Evolutionary conservation across 306 rosid species (phyloP), one percentile per base, ranked within the genome.

Genomic region (Betula pendula): DNA sequence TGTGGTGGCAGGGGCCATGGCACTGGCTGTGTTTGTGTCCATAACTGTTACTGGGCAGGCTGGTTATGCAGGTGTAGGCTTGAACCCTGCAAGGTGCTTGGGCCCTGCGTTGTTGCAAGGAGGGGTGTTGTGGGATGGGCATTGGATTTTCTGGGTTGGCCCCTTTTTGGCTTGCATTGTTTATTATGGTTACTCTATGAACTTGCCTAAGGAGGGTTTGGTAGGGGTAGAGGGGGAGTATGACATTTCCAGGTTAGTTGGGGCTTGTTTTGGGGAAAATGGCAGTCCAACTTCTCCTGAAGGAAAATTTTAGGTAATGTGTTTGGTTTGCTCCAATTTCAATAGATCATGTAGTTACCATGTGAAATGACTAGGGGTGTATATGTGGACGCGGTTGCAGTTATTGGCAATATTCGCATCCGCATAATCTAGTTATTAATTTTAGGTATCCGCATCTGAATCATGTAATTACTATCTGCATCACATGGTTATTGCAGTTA

Each of bases 81-180:
- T 91, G 24, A 91, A 86, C 75, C 91, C 96, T 1, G 93, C 96
- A 6, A 84, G 97, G 68, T 89, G 96, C 44, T 75, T 93, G 15
- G 98, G 98, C 31, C 85, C 93, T 0, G 97, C 95, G 1, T 74
- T 93, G 81, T 22, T 89, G 73, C 56, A 49, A 3, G 93, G 90
- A 5, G 93, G 89, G 0, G 40, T 31, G 5, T 40, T 93, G 29
- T 91, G 98, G 98, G 52, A 85, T 5, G 95, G 93, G 1, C 98
- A 88, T 81, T 93, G 98, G 98, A 86, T 91, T 75, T 89, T 88
- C 12, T 91, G 95, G 93, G 62, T 83, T 56, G 98, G 97, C 47
- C 91, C 98, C 35, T 76, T 91, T 55, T 77, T 86, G 80, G 95
- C 95, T 6, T 91, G 97, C 11, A 11, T 79, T n/a, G 53, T 68